phyloP scores from a whole-genome alignment of 345 rosid species.

The Aurinia saxatilis region DNA sequence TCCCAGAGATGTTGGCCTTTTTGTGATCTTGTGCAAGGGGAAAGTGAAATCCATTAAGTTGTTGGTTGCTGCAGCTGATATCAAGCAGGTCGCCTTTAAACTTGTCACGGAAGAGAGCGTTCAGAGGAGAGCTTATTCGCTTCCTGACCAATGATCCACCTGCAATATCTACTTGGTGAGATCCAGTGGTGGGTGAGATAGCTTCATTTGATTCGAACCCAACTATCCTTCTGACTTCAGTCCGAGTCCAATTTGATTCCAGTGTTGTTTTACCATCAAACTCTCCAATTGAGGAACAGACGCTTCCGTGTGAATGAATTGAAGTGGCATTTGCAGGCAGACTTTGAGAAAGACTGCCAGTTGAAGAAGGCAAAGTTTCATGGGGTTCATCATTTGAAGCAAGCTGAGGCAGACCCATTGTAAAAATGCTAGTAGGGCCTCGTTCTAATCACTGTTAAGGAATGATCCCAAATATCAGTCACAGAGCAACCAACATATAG shows the following conservation, averaged over 20 bases:
- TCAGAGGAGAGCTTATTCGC: slow-evolving; percentile 62
- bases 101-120: slow-evolving; percentile 40
- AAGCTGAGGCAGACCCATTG: slow-evolving; percentile 76
- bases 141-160: slow-evolving; percentile 58
- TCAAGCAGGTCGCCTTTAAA: slow-evolving; percentile 44
- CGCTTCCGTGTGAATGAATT: slow-evolving; percentile 32
- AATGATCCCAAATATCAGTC: slow-evolving; percentile 25
- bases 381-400: slow-evolving; percentile 37
- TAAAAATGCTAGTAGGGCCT: slow-evolving; percentile 1
- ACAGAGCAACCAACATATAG: slow-evolving; percentile 43
- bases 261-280: slow-evolving; percentile 35
- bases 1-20: slow-evolving; percentile 56
- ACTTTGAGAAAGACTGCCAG: slow-evolving; percentile 41
- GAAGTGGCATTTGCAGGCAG: slow-evolving; percentile 37
- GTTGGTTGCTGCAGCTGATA: slow-evolving; percentile 37
- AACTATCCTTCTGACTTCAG: slow-evolving; percentile 59
- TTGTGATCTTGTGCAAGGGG: slow-evolving; percentile 44
- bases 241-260: slow-evolving; percentile 29
- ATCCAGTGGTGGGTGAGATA: slow-evolving; percentile 22
- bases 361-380: slow-evolving; percentile 36
- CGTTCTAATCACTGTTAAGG: background rate
- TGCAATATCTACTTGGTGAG: slow-evolving; percentile 26
- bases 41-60: slow-evolving; percentile 19
- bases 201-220: slow-evolving; percentile 53
- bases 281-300: slow-evolving; percentile 34